Evolutionary conservation across 768 basidiomycete species (phyloP).

Genomic region (Baorangia bicolor): DNA sequence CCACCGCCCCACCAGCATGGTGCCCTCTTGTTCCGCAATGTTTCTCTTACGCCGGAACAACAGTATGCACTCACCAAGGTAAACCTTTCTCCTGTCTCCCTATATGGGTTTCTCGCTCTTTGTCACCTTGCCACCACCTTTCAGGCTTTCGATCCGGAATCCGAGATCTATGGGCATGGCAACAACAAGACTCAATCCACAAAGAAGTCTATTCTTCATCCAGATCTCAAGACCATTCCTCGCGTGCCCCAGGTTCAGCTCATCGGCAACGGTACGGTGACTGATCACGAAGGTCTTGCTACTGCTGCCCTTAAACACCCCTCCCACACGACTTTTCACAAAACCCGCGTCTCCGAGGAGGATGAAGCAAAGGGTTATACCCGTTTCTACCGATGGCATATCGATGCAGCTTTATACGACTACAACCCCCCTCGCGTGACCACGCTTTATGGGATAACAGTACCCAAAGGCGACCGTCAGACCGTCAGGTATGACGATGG

Average conservation of each 20-base stretch:
- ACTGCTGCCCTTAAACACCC: conserved; percentile 83
- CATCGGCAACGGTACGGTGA: conserved; percentile 84
- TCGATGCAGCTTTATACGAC: conserved; percentile 83
- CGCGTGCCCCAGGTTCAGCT: conserved; percentile 88
- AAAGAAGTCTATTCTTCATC: conserved; percentile 80
- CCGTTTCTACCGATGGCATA: conserved; percentile 92
- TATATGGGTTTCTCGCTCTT: not conserved
- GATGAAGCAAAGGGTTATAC: conserved; percentile 78
- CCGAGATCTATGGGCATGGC: conserved; percentile 75
- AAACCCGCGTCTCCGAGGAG: conserved; percentile 66
- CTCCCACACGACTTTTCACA: conserved; percentile 84
- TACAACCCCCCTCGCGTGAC: conserved; percentile 81
- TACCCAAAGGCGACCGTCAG: conserved; percentile 68
- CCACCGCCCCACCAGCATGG: conserved; percentile 51
- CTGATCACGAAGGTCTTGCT: conserved; percentile 77
- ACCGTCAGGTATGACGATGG: conserved; percentile 80
- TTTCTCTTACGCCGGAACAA: conserved; percentile 70
- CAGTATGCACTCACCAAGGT: conserved; percentile 88
- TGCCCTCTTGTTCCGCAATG: conserved; percentile 71
- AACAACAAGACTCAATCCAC: conserved; percentile 81
- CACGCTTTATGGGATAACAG: conserved; percentile 74
- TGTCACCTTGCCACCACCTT: conserved; percentile 5
- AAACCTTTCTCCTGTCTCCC: not conserved
- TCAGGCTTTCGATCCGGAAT: conserved; percentile 73
- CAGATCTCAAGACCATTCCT: conserved; percentile 89